A percentile compares a stretch with the other conserved stretches of the same genome.
Conservation (phyloP, 2,329 filamentous ascomycete genomes). For the Sporothrix variecibatus region DNA sequence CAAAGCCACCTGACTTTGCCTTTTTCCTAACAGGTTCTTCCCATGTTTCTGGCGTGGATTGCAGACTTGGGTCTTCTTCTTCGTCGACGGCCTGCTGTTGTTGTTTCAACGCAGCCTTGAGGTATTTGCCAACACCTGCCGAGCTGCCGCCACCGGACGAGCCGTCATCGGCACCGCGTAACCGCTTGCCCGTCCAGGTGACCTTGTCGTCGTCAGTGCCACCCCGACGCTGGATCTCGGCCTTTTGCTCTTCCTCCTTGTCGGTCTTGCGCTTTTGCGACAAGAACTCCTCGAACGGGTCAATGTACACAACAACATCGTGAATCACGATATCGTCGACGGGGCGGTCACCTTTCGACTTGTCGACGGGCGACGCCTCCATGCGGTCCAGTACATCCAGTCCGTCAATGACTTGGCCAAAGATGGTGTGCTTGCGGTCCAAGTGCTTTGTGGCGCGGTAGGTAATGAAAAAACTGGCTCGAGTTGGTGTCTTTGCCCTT, state of each 20-base stretch:
- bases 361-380: conserved; percentile 75
- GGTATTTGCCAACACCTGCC: conserved; percentile 73
- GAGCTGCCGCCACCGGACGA: conserved; percentile 51
- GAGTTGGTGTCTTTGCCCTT: conserved; percentile 98
- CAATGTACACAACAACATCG: conserved; percentile 82
- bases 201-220: conserved; percentile 84
- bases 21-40: conserved; percentile 81
- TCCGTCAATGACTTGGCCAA: conserved; percentile 80
- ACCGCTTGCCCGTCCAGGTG: conserved; percentile 94
- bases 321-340: conserved; percentile 77
- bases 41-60: conserved; percentile 62
- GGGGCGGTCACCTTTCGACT: conserved; percentile 74
- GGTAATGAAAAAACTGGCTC: conserved; percentile 89
- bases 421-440: conserved; percentile 96
- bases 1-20: conserved; percentile 76
- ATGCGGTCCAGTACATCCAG: conserved; percentile 70
- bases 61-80: conserved; percentile 56
- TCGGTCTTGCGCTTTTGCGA: conserved; percentile 70
- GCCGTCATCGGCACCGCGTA: conserved; percentile 68
- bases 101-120: conserved; percentile 57
- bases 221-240: conserved; percentile 63
- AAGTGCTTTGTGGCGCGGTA: conserved; percentile 85
- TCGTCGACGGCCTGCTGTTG: conserved; percentile 25
- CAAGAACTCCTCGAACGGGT: conserved; percentile 93
- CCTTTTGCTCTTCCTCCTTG: conserved; percentile 56